Evolutionary conservation across 1,284 basidiomycete genomes (phyloP).

Genomic region (Apiotrichum sp.): DNA sequence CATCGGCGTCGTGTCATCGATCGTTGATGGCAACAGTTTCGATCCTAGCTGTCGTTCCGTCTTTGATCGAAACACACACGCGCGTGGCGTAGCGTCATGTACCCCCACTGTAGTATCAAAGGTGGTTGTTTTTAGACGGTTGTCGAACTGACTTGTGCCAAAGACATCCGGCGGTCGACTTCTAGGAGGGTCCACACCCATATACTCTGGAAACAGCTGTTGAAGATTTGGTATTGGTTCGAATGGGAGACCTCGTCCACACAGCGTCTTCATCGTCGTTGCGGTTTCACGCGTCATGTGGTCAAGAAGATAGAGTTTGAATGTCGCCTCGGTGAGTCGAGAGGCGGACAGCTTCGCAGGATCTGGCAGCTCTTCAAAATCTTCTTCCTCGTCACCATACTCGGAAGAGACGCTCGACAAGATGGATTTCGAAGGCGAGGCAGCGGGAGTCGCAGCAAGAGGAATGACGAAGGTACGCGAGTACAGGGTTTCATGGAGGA

Average conservation of each 20-base stretch:
- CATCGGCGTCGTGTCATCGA: not conserved
- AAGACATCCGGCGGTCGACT: not conserved
- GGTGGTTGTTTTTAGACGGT: not conserved
- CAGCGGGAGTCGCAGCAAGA: not conserved
- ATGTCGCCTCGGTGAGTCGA: constrained; percentile 34
- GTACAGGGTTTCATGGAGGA: constrained; percentile 30
- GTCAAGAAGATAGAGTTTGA: constrained; percentile 39
- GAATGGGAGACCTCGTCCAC: not conserved
- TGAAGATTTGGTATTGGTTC: not conserved
- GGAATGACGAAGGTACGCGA: constrained; percentile 30
- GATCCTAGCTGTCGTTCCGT: not conserved
- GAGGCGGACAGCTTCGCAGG: constrained; percentile 28
- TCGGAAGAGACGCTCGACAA: constrained; percentile 16
- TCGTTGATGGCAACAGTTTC: not conserved
- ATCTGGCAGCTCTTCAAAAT: constrained; percentile 24
- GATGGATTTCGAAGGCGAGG: not conserved
- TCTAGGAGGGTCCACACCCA: not conserved
- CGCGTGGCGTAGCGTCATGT: not conserved
- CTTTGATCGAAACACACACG: not conserved
- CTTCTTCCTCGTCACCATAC: constrained; percentile 8
- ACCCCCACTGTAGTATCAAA: too few relatives aligned
- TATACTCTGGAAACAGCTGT: constrained; percentile 18
- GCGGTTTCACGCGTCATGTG: constrained; percentile 27
- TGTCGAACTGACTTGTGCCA: not conserved
- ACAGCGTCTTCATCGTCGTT: constrained; percentile 2